phyloP scores from a whole-genome alignment of 1,139 yeast genomes.

The Groenewaldozyma sp. region DNA sequence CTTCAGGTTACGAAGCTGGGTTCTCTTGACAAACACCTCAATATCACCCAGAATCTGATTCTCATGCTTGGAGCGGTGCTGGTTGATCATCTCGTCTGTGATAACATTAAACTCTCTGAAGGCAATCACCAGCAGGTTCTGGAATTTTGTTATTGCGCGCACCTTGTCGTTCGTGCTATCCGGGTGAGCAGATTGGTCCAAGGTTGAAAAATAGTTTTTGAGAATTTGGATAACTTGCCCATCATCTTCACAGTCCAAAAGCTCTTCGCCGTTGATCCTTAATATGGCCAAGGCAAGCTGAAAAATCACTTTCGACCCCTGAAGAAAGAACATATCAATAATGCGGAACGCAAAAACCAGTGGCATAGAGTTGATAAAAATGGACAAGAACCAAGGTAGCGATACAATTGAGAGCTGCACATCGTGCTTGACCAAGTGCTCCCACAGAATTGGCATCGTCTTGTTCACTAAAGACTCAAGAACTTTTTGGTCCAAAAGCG shows the following conservation, averaged over 20 bases:
- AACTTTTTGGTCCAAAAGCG: conserved; percentile 85
- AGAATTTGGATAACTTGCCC: conserved; percentile 82
- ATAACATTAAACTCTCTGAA: conserved; percentile 81
- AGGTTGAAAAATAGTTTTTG: conserved; percentile 67
- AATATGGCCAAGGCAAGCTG: conserved; percentile 89
- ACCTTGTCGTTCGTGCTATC: conserved; percentile 55
- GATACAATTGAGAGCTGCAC: conserved; percentile 93
- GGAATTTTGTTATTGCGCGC: conserved; percentile 71
- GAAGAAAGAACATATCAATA: conserved; percentile 81
- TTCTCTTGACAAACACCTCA: conserved; percentile 82
- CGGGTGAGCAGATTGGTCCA: conserved; percentile 78
- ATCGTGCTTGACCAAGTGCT: conserved; percentile 66
- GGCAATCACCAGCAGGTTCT: conserved; percentile 82
- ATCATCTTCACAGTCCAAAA: conserved; percentile 77
- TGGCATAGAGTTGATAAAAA: conserved; percentile 91
- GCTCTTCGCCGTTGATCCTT: conserved; percentile 75
- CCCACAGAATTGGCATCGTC: conserved; percentile 84
- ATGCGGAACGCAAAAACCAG: conserved; percentile 86
- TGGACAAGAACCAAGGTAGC: conserved; percentile 90
- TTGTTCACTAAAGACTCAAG: conserved; percentile 84
- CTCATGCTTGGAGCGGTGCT: conserved; percentile 62
- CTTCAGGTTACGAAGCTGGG: conserved; percentile 80
- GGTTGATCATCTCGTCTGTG: conserved; percentile 63
- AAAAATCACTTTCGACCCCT: conserved; percentile 82
- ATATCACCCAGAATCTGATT: conserved; percentile 75